These are phyloP conservation scores for Fonsecaea pugnacius DNA, from an alignment of 2,329 filamentous ascomycete species.

Conservation along the genomic window DNA sequence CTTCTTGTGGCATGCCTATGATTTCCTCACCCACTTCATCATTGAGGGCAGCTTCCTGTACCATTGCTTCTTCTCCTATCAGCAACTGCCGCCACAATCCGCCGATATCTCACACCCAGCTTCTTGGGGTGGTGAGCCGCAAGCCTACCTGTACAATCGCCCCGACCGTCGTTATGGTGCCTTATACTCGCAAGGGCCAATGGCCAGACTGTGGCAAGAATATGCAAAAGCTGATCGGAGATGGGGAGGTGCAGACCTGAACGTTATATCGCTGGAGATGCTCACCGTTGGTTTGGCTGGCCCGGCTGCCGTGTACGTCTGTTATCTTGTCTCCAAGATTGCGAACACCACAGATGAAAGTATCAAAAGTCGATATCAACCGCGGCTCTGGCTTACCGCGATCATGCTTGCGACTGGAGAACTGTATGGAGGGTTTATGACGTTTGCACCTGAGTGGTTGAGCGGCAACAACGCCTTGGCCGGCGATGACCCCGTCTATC, in stretches of 20 bases:
- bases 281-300: conserved; percentile 65
- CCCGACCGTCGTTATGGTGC: conserved; percentile 62
- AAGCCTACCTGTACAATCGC: conserved; percentile 58
- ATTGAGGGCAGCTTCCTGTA: conserved; percentile 92
- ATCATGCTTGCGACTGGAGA: conserved; percentile 65
- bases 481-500: conserved; percentile 64
- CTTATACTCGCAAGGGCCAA: conserved; percentile 59
- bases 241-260: conserved; percentile 64
- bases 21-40: conserved; percentile 86
- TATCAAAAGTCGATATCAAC: conserved; percentile 38
- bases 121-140: conserved; percentile 26
- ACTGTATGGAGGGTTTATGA: conserved; percentile 68
- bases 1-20: conserved; percentile 94
- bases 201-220: conserved; percentile 65
- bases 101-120: conserved; percentile 39
- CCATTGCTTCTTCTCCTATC: conserved; percentile 83
- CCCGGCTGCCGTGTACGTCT: conserved; percentile 62
- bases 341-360: conserved; percentile 30
- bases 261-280: conserved; percentile 63
- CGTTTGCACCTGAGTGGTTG: conserved; percentile 68
- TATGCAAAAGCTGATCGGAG: conserved; percentile 67
- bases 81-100: conserved; percentile 48
- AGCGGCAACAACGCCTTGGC: conserved; percentile 62
- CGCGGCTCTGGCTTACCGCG: conserved; percentile 61
- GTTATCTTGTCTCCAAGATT: conserved; percentile 53